Evolutionary conservation across 192 early-diverging fungal genomes (phyloP).

Genomic region (Coemansia sp.): DNA sequence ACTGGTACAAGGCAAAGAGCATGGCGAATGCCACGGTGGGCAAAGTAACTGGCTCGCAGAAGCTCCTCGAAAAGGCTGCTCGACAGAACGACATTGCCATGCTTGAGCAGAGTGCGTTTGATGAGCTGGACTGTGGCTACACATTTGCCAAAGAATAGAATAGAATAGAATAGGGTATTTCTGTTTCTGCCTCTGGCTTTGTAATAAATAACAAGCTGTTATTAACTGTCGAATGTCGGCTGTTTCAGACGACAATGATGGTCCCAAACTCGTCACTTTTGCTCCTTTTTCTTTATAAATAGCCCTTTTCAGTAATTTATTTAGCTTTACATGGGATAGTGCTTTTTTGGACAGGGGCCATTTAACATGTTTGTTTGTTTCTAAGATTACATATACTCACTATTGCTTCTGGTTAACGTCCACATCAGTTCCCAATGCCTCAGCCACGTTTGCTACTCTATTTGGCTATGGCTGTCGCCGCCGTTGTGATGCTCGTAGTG

Average conservation of each 20-base stretch:
- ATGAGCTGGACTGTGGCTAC: constrained; percentile 36
- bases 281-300: too few relatives aligned
- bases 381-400: neutral
- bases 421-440: neutral
- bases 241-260: neutral
- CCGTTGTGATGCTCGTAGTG: neutral
- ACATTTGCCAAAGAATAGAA: constrained; percentile 29
- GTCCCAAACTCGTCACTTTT: neutral
- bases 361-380: neutral
- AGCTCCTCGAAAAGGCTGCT: constrained; percentile 29
- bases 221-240: neutral
- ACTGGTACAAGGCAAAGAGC: constrained; percentile 50
- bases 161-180: too few relatives aligned
- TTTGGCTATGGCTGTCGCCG: neutral
- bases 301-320: too few relatives aligned
- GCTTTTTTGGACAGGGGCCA: neutral
- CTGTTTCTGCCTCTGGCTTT: neutral
- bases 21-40: constrained; percentile 22
- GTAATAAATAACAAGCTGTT: neutral
- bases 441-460: neutral
- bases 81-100: constrained; percentile 40
- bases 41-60: constrained; percentile 36
- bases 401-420: neutral
- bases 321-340: neutral
- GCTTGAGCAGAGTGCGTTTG: constrained; percentile 46